Evolutionary conservation across 2,329 filamentous ascomycete species (phyloP).

Genomic region (Scopulariopsis brevicaulis): DNA sequence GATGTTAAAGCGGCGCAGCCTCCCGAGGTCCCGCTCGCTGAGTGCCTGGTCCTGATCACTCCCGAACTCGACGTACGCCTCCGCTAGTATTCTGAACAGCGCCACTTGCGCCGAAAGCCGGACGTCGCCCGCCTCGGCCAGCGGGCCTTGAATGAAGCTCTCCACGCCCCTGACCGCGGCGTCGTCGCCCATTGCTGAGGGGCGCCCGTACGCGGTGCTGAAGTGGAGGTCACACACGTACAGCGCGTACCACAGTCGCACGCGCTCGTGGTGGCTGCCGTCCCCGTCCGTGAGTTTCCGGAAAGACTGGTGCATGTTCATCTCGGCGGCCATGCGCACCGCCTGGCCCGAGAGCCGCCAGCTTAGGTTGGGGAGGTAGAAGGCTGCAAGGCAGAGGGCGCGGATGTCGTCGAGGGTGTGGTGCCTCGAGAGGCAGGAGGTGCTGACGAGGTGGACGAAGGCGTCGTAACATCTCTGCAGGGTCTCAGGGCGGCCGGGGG

Average conservation of each 20-base stretch:
- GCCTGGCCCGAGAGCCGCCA: not conserved
- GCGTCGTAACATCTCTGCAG: not conserved
- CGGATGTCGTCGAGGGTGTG: not conserved
- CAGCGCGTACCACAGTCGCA: not conserved
- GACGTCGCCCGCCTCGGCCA: not conserved
- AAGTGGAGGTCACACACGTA: not conserved
- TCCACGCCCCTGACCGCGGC: not conserved
- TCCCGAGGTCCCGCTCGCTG: not conserved
- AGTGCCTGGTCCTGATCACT: not conserved
- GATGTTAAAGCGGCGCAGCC: not conserved
- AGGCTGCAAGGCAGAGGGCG: not conserved
- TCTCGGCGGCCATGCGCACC: not conserved
- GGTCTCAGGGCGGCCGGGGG: not conserved
- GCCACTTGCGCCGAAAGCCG: not conserved
- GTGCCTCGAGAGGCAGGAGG: not conserved
- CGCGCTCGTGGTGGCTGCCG: not conserved
- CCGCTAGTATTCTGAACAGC: not conserved
- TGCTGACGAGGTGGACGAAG: not conserved
- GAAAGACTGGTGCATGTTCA: not conserved
- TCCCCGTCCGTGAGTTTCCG: not conserved
- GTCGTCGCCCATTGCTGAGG: not conserved
- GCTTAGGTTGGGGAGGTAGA: not conserved
- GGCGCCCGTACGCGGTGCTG: not conserved
- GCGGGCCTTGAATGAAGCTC: not conserved
- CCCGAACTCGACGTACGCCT: not conserved